phyloP scores from a whole-genome alignment of 2,329 filamentous ascomycete species.

The Neofusicoccum parvum region DNA sequence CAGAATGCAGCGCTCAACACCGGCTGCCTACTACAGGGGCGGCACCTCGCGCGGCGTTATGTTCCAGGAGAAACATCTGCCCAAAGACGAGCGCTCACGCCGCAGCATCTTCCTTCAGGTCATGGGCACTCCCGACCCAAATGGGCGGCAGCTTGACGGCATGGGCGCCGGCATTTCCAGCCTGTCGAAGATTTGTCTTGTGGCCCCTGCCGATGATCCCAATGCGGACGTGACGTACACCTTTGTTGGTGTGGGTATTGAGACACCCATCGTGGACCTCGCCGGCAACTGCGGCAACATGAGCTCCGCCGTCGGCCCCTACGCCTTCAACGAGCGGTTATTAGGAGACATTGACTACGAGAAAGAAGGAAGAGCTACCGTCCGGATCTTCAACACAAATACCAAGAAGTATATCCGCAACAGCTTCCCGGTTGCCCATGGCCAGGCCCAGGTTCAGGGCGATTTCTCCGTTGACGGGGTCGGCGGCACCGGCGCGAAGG shows the following conservation, averaged over 20 bases:
- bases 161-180: constrained; percentile 70
- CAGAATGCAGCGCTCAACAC: constrained; percentile 20
- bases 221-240: constrained; percentile 69
- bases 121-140: constrained; percentile 67
- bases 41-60: constrained; percentile 71
- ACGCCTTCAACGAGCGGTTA: constrained; percentile 42
- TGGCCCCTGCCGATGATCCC: constrained; percentile 53
- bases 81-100: constrained; percentile 50
- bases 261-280: constrained; percentile 62
- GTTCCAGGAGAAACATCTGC: constrained; percentile 57
- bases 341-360: constrained; percentile 27
- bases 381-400: constrained; percentile 72
- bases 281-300: constrained; percentile 78
- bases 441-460: constrained; percentile 53
- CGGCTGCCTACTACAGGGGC: constrained; percentile 65
- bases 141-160: constrained; percentile 72
- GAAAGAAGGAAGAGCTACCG: constrained; percentile 43
- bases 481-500: constrained; percentile 57
- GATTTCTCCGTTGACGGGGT: constrained; percentile 67
- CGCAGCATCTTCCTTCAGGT: constrained; percentile 58
- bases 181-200: constrained; percentile 71
- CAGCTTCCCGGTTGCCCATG: constrained; percentile 56
- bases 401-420: constrained; percentile 65
- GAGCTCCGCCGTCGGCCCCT: constrained; percentile 67
- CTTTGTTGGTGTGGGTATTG: constrained; percentile 69